Percentiles rank a stretch among this genome's conserved stretches.
phyloP scores from a whole-genome alignment of 305 asterid species.

The Andrographis paniculata region DNA sequence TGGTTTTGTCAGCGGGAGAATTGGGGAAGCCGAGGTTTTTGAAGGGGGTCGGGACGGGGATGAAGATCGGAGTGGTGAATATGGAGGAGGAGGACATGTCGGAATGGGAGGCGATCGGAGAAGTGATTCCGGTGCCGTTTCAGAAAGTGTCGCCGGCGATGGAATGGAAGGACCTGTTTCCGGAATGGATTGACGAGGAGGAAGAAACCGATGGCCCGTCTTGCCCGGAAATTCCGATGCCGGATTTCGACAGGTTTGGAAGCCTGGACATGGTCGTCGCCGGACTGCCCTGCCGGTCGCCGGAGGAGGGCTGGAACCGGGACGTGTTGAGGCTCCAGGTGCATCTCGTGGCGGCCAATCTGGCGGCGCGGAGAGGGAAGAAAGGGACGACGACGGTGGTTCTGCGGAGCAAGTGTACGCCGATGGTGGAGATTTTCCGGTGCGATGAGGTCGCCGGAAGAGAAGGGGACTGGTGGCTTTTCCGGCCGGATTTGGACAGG shows the following conservation, averaged over 20 bases:
- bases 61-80: slow-evolving; percentile 45
- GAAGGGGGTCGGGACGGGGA: slow-evolving; percentile 21
- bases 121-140: slow-evolving; percentile 17
- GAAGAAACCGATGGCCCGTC: slow-evolving; percentile 41
- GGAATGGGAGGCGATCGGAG: slow-evolving; percentile 34
- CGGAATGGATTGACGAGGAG: slow-evolving; percentile 69
- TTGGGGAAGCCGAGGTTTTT: slow-evolving; percentile 32
- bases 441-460: slow-evolving; percentile 54
- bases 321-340: slow-evolving; percentile 78
- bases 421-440: slow-evolving; percentile 74
- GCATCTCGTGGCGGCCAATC: slow-evolving; percentile 54
- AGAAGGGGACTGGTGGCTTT: slow-evolving; percentile 86
- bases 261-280: slow-evolving; percentile 59
- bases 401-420: slow-evolving; percentile 55
- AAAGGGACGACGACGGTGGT: slow-evolving; percentile 42
- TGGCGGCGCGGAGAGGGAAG: slow-evolving; percentile 54
- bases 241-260: slow-evolving; percentile 22
- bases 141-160: slow-evolving; percentile 30
- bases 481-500: slow-evolving; percentile 36
- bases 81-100: slow-evolving; percentile 45
- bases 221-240: slow-evolving; percentile 92
- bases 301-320: slow-evolving; percentile 56
- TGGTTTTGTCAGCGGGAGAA: slow-evolving; percentile 25
- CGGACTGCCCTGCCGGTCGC: slow-evolving; percentile 47
- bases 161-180: slow-evolving; percentile 51